These are phyloP conservation scores for Zoysia pacifica DNA, from an alignment of 176 grass and related monocot species.

Conservation along the genomic window DNA sequence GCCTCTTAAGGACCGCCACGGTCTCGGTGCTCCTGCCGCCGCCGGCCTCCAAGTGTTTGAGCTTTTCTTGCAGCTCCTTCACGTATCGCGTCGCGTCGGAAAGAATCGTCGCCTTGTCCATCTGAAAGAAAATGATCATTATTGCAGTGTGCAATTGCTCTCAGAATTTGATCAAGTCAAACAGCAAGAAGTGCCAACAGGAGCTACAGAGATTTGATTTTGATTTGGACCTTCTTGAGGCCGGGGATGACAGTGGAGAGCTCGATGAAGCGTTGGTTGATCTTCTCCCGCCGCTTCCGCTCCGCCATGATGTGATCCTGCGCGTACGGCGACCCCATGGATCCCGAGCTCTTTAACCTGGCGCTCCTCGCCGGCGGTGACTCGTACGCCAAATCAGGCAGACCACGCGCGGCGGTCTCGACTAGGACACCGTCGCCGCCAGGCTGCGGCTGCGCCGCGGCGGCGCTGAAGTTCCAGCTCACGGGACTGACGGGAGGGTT, in stretches of 20 bases:
- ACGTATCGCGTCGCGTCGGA: conserved; percentile 56
- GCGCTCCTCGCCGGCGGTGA: conserved; percentile 5
- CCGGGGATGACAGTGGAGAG: conserved; percentile 69
- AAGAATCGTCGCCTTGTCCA: conserved; percentile 78
- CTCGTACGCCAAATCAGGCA: neutral
- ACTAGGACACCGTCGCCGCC: conserved; percentile 13
- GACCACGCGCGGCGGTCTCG: neutral
- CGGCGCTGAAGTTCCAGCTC: conserved; percentile 56
- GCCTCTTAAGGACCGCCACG: conserved; percentile 48
- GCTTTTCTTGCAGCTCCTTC: conserved; percentile 61
- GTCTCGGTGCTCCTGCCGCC: conserved; percentile 37
- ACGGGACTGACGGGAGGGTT: conserved; percentile 21
- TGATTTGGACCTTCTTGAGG: conserved; percentile 62
- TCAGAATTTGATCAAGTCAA: neutral
- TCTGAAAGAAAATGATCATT: conserved; percentile 36
- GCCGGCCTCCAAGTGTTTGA: conserved; percentile 50
- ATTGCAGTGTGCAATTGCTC: neutral
- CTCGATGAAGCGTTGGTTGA: conserved; percentile 73
- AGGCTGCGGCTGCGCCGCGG: conserved; percentile 1
- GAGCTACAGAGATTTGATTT: neutral
- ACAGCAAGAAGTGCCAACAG: too few species aligned
- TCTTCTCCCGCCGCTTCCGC: conserved; percentile 76
- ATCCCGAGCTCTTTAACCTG: conserved; percentile 10
- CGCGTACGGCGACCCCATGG: conserved; percentile 18
- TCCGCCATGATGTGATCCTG: conserved; percentile 73